These are phyloP conservation scores for Neckera pumila DNA, from an alignment of 225 moss, liverwort and hornwort genomes.

Conservation along the genomic window DNA sequence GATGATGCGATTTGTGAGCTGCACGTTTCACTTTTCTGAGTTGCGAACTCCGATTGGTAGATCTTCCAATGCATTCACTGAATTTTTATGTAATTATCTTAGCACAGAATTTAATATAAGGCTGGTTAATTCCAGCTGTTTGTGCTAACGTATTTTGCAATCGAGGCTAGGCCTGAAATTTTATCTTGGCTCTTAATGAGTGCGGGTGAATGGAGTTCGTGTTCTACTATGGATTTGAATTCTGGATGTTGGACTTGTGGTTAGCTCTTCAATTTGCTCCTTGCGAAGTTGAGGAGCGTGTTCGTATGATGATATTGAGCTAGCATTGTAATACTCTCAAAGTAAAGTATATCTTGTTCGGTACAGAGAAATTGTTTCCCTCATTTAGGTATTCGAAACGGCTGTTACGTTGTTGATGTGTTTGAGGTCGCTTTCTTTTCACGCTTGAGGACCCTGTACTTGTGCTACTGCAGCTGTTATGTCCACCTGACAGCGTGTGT, in stretches of 20 bases:
- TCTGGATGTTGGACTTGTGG: background rate
- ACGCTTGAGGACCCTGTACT: background rate
- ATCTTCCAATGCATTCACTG: background rate
- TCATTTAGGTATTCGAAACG: background rate
- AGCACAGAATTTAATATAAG: background rate
- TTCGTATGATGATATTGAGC: background rate
- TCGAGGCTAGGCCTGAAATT: background rate
- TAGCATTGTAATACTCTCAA: background rate
- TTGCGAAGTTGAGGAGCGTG: background rate
- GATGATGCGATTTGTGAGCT: background rate
- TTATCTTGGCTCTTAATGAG: background rate
- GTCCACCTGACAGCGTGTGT: background rate
- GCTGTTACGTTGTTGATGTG: background rate
- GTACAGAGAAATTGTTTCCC: background rate
- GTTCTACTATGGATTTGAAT: background rate
- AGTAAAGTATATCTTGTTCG: background rate
- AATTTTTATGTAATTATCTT: background rate
- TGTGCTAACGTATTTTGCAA: background rate
- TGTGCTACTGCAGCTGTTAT: background rate
- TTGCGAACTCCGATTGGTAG: background rate
- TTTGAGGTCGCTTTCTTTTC: background rate
- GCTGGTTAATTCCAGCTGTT: background rate
- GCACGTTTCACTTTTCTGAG: background rate
- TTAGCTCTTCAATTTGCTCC: background rate
- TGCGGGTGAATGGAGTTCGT: background rate